Conservation (phyloP, 495 filamentous ascomycete genomes). For the Penicillium odoratum region DNA sequence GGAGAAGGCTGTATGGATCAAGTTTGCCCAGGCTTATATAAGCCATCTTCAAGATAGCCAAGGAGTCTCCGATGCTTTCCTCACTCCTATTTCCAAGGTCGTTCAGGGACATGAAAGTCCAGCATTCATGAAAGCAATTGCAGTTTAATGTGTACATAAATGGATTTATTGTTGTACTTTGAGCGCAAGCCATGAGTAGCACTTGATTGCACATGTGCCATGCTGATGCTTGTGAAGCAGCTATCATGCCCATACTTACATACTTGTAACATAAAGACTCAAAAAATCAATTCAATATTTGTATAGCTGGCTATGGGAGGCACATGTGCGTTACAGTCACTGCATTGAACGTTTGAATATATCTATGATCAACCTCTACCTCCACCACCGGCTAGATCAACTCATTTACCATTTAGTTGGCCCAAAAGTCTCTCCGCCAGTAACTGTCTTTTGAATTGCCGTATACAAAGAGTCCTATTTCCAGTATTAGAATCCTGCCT, state of each 20-base stretch:
- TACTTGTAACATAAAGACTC: too few relatives aligned
- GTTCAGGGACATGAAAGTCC: conserved; percentile 53
- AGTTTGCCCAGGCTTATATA: conserved; percentile 56
- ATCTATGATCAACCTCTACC: neutral
- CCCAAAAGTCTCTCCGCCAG: conserved; percentile 52
- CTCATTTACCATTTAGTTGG: conserved; percentile 37
- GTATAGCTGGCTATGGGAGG: too few relatives aligned
- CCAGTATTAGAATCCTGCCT: neutral
- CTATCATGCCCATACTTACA: too few relatives aligned
- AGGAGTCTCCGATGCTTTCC: conserved; percentile 36
- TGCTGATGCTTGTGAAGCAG: too few relatives aligned
- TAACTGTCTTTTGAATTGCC: conserved; percentile 49
- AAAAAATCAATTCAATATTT: too few relatives aligned
- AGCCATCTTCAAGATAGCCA: conserved; percentile 44
- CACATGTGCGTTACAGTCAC: too few relatives aligned
- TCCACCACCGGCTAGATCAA: neutral
- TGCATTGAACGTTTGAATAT: too few relatives aligned
- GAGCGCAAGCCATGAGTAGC: neutral
- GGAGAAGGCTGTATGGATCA: conserved; percentile 59
- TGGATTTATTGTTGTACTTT: neutral
- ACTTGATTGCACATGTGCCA: too few relatives aligned
- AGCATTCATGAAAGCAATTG: conserved; percentile 43
- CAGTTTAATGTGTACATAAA: conserved; percentile 16
- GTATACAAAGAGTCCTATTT: conserved; percentile 47
- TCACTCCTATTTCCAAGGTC: conserved; percentile 54